A percentile compares a stretch with the other conserved stretches of the same genome.
Evolutionary conservation across 2,329 filamentous ascomycete species (phyloP).

Genomic region (Ilyonectria mors-panacis): DNA sequence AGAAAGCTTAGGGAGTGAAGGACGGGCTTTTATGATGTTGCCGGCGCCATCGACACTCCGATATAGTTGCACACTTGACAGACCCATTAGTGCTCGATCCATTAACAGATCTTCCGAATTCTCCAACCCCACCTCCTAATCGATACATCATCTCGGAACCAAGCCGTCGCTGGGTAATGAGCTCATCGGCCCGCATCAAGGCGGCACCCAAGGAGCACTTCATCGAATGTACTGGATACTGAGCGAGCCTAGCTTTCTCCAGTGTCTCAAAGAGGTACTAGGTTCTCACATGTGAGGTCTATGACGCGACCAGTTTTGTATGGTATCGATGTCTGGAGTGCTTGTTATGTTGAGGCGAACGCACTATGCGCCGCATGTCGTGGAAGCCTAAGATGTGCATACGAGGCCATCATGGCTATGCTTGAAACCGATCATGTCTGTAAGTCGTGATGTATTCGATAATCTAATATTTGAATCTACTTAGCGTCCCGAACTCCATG

Average conservation of each 20-base stretch:
- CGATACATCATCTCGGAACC: neutral
- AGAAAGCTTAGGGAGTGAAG: neutral
- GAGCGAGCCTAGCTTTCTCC: neutral
- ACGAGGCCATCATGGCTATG: neutral
- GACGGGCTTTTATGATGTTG: neutral
- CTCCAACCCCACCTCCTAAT: too few relatives aligned
- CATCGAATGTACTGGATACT: neutral
- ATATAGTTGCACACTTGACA: neutral
- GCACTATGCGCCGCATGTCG: neutral
- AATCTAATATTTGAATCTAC: too few relatives aligned
- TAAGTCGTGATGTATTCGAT: neutral
- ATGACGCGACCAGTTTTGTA: conserved; percentile 1
- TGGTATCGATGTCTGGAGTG: neutral
- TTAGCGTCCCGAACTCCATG: neutral
- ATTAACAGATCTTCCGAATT: neutral
- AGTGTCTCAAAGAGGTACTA: neutral
- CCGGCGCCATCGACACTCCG: neutral
- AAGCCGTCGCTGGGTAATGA: neutral
- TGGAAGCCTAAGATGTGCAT: neutral
- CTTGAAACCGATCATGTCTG: neutral
- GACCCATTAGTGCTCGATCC: neutral
- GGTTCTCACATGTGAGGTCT: neutral
- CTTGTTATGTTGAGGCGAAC: neutral
- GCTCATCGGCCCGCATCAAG: neutral
- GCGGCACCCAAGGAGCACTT: neutral